Base-by-base conservation (phyloP, 805 yeast species). In the Cyberlindnera xishuangbannaensis region DNA sequence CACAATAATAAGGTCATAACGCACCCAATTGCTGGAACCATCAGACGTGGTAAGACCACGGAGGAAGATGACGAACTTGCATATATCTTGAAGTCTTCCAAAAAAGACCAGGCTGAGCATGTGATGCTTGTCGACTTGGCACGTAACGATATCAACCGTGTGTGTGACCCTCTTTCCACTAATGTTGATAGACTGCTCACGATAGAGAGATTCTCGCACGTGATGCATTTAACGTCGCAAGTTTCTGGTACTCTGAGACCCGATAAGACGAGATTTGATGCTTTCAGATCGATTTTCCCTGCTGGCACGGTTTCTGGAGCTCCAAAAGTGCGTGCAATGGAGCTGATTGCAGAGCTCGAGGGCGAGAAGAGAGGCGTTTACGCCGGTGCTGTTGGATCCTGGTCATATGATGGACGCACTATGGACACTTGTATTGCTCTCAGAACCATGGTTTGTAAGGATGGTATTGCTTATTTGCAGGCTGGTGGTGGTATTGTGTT, bases 261-360 rank as follows among this genome's bases (percentile, higher is more conserved):
- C 0, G 97, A 73, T 39, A 81, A 85, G 65, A 79, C 90, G 10
- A 71, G 97, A 44, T 92, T 92, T 54, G 99, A 92, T 64, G 98
- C 98, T 0, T 87, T 92, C 63, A 75, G 98, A 57, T 87, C 97
- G 3, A 85, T 92, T 35, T 92, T 92, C 77, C 99, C 99, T 15
- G 98, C 98, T 1, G 99, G 99, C 27, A 92, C 99, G 2, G 97
- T 90, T 10, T 80, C 94, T 36, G 99, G 99, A 25, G 97, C 99
- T 3, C 99, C 99, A 36, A 92, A 92, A 61, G 95, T 92, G 26
- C 77, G 75, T 50, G 98, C 98, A 8, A 92, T 92, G 97, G 94
- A 88, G 59, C 67, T 92, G 27, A 86, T 92, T 48, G 82, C 83
- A 14, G 95, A 85, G 56, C 64, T 90, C 30, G 98, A 92, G 56